Base-by-base conservation (phyloP, 148 eudicot genomes). In the Camellia sinensis region DNA sequence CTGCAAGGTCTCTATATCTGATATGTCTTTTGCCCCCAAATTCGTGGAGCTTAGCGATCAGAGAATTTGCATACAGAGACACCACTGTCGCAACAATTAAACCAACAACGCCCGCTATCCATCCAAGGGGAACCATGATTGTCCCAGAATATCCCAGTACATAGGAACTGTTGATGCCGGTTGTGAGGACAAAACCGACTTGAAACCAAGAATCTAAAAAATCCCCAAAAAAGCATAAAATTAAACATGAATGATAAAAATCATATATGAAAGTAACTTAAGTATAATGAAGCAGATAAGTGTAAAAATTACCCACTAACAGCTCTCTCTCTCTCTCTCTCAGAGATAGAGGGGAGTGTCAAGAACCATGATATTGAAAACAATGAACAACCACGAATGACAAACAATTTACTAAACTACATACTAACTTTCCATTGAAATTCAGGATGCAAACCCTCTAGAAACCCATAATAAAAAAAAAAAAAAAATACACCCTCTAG, bases 1-100 rank as follows among this genome's bases (percentile, higher is more conserved):
- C 97, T 12, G 95, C 97, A 83, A 94, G 94, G 82, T 94, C 98
- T 76, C 98, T 87, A 82, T 94, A 94, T 88, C 98, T 85, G 79
- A 94, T 94, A 68, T 89, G 95, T 61, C 98, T 87, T 86, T 82
- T 93, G 3, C 98, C 98, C 15, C 97, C 98, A 81, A 71, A 84
- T 78, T 91, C 95, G 82, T 94, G 98, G 76, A 94, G 94, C 85
- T 86, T 89, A n/a, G 98, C 98, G 62, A 92, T 81, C 74, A 94
- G 92, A 7, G 91, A 29, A 85, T 91, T 94, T 37, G 98, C 98
- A 54, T 89, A 92, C 41, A 92, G 86, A 41, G 98, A 92, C 44
- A 93, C 78, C 0, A 77, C 85, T 4, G 95, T 89, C 43, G 97
- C 94, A 45, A 77, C 61, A 14, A 94, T 76, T 43, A 93, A 76